Evolutionary conservation across 768 basidiomycete genomes (phyloP), one percentile per base, ranked within the genome.

Genomic region (Astraeus odoratus): DNA sequence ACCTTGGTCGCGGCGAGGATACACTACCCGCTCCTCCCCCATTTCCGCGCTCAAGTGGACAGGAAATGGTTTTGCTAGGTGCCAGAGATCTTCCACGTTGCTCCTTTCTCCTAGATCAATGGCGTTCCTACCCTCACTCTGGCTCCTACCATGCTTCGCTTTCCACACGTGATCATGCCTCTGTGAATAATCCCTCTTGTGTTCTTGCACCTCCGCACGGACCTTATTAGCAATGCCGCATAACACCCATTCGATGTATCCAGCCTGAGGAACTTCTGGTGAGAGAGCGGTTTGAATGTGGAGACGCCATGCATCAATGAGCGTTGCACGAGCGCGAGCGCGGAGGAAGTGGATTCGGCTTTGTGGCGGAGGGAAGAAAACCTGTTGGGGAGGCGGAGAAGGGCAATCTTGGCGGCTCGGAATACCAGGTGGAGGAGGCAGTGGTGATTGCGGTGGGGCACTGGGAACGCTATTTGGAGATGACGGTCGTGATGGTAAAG

Each of bases 231-330:
- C 51, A 46, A 65, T 26, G 40, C 62, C 39, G 47, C 55, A 34
- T 57, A 70, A 39, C 62, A 41, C 54, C 62, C 62, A 64, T 43
- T 64, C 62, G 22, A 42, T 8, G 37, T 66, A 66, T 2, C 62
- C 62, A 50, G 35, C 75, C 61, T 49, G 46, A 59, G 36, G 61
- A 10, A 63, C 31, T 27, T 63, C 56, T 22, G 44, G 46, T 6
- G 63, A 51, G 19, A 86, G 67, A 48, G 80, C 77, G 19, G 70
- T 57, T n/a, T 83, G 50, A 20, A 84, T 73, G 53, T 78, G 75
- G 19, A 71, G 71, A 26, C 84, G 77, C 56, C 78, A 86, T 3
- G 76, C 69, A 52, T 89, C 83, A 6, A 86, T 71, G 12, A 87
- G 72, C 3, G 72, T 69, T 16, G 83, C 81, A 24, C 84, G 80